Percentiles rank a stretch among this genome's conserved stretches.
Conservation (phyloP, 768 basidiomycete species). For the Agrocybe chaxingu region DNA sequence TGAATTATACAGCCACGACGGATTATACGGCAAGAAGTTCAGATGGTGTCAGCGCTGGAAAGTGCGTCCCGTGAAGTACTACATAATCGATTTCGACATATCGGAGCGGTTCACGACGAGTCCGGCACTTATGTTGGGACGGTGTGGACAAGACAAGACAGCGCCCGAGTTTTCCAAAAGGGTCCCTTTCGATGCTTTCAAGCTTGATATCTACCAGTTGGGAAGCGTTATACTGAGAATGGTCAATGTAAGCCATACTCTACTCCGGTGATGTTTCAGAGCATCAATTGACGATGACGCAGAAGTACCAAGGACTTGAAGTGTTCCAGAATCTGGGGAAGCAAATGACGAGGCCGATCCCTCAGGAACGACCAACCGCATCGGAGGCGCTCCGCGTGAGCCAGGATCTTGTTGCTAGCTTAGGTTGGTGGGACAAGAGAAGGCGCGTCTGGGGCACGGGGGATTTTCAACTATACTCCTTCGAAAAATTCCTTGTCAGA, state of each 20-base stretch:
- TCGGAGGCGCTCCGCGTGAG: no score
- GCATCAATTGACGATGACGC: no score
- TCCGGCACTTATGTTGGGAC: conserved; percentile 3
- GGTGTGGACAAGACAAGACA: conserved; percentile 15
- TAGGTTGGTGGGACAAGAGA: no score
- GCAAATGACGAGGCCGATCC: no score
- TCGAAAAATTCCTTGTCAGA: no score
- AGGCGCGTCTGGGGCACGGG: no score
- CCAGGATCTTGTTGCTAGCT: no score
- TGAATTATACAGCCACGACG: background rate
- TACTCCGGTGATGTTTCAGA: no score
- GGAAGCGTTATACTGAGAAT: conserved; percentile 14
- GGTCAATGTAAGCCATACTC: background rate
- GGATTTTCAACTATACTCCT: no score
- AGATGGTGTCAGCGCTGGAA: background rate
- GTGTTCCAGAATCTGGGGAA: no score
- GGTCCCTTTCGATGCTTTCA: conserved; percentile 26
- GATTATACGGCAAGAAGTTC: background rate
- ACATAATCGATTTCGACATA: conserved; percentile 25
- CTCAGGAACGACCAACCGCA: no score
- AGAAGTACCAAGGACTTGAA: no score
- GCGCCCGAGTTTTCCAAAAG: conserved; percentile 21
- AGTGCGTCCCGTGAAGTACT: conserved; percentile 19
- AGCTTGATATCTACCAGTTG: conserved; percentile 25
- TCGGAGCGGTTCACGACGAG: conserved; percentile 6